phyloP scores from a whole-genome alignment of 2,329 filamentous ascomycete species.

The Trichoderma brevicompactum region DNA sequence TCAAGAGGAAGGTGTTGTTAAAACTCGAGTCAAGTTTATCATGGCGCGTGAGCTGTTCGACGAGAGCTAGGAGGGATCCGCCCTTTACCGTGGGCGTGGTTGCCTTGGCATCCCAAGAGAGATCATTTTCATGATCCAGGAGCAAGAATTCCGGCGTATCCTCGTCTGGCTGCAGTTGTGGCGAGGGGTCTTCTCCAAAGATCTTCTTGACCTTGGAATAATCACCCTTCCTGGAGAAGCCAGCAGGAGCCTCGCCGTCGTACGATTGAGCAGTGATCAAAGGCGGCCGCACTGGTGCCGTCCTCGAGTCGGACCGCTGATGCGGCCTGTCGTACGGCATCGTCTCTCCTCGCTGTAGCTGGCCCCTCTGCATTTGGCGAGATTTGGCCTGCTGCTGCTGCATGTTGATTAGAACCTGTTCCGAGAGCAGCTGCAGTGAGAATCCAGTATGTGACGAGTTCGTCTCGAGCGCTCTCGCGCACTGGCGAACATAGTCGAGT shows the following conservation, averaged over 20 bases:
- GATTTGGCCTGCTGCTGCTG: conserved; percentile 42
- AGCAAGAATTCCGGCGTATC: conserved; percentile 83
- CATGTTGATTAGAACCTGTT: conserved; percentile 68
- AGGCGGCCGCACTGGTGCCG: conserved; percentile 49
- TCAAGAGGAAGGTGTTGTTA: conserved; percentile 97
- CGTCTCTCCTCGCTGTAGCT: conserved; percentile 61
- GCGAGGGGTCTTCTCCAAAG: conserved; percentile 66
- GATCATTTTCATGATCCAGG: conserved; percentile 85
- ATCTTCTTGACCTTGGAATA: conserved; percentile 69
- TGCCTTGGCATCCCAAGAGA: conserved; percentile 86
- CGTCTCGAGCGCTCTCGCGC: conserved; percentile 79
- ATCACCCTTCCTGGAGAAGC: conserved; percentile 62
- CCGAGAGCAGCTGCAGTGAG: conserved; percentile 83
- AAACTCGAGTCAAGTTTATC: conserved; percentile 94
- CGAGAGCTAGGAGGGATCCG: conserved; percentile 83
- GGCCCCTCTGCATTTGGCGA: conserved; percentile 50
- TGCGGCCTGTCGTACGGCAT: conserved; percentile 61
- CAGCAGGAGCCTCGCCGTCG: conserved; percentile 56
- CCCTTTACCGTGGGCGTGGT: conserved; percentile 79
- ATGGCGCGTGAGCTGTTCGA: conserved; percentile 93
- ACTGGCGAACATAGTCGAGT: conserved; percentile 76
- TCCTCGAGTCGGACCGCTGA: conserved; percentile 60
- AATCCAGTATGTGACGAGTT: conserved; percentile 87
- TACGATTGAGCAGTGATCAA: conserved; percentile 65
- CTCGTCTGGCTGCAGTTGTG: conserved; percentile 62